Evolutionary conservation across 768 basidiomycete species (phyloP).

Genomic region (Psilocybe azurescens): DNA sequence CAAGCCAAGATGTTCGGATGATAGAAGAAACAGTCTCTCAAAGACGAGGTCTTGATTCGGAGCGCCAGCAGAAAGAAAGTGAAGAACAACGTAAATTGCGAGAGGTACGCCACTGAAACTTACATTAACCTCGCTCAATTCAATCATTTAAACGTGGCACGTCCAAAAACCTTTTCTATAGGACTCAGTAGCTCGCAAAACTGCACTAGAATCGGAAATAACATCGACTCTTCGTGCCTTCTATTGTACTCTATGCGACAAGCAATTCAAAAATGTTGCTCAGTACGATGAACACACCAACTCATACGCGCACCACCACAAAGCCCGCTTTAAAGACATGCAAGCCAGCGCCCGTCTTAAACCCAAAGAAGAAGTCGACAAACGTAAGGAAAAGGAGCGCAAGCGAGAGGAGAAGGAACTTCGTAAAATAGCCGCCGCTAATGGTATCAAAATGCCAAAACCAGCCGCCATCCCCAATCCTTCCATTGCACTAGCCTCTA

Average conservation of each 20-base stretch:
- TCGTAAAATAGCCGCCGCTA: constrained; percentile 82
- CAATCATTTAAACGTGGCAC: constrained; percentile 3
- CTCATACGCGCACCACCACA: constrained; percentile 88
- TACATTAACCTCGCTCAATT: background rate
- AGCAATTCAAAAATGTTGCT: constrained; percentile 85
- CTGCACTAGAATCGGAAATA: constrained; percentile 72
- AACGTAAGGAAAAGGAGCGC: constrained; percentile 84
- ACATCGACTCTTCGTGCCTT: constrained; percentile 71
- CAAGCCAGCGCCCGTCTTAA: constrained; percentile 74
- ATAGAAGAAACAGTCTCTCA: constrained; percentile 87
- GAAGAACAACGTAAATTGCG: constrained; percentile 75
- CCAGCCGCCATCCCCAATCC: constrained; percentile 23
- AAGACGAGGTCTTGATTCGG: constrained; percentile 80
- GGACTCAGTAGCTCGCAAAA: constrained; percentile 69
- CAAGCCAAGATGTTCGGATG: constrained; percentile 79
- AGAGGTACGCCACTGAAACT: constrained; percentile 52
- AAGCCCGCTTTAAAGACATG: constrained; percentile 83
- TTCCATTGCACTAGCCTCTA: constrained; percentile 24
- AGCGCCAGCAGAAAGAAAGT: constrained; percentile 80
- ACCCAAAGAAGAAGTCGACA: constrained; percentile 70
- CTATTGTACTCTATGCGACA: constrained; percentile 84
- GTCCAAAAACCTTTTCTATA: constrained; percentile 28
- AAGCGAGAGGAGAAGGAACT: constrained; percentile 87
- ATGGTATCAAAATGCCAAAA: constrained; percentile 74
- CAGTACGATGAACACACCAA: constrained; percentile 92